A percentile compares a stretch with the other conserved stretches of the same genome.
These are phyloP conservation scores for Litchi chinensis DNA, from an alignment of 345 rosid genomes.

Conservation along the genomic window DNA sequence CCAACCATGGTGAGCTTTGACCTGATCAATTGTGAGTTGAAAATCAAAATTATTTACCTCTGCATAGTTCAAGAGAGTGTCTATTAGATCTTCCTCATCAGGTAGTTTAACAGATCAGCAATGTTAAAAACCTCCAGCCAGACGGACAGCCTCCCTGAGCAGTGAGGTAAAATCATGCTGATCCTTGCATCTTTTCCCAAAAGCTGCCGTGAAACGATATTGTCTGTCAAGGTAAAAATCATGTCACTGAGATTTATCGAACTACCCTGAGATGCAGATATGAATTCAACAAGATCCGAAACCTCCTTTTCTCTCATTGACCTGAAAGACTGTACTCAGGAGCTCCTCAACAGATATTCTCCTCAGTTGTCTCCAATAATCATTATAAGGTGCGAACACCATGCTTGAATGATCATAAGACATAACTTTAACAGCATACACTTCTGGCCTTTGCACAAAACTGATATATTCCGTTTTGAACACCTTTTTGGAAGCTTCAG, in stretches of 20 bases:
- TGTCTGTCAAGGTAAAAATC: slow-evolving; percentile 3
- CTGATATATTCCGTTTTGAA: background rate
- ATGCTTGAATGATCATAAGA: slow-evolving; percentile 13
- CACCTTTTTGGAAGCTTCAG: slow-evolving; percentile 15
- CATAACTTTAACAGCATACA: slow-evolving; percentile 2
- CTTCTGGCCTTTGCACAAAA: slow-evolving; percentile 13
- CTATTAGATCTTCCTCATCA: slow-evolving; percentile 21
- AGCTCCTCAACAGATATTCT: slow-evolving; percentile 6
- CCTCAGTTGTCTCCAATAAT: slow-evolving; percentile 11
- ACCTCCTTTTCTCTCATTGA: slow-evolving; percentile 21
- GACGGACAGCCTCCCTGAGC: background rate
- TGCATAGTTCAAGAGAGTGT: slow-evolving; percentile 26
- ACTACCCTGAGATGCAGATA: background rate
- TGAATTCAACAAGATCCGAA: slow-evolving; percentile 13
- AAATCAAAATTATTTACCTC: slow-evolving; percentile 11
- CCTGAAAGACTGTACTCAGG: slow-evolving; percentile 9
- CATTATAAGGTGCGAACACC: slow-evolving; percentile 16
- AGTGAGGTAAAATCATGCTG: slow-evolving; percentile 8
- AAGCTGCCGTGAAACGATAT: background rate
- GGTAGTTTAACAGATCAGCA: background rate
- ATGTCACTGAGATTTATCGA: slow-evolving; percentile 21
- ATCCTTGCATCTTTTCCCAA: slow-evolving; percentile 9
- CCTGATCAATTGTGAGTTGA: slow-evolving; percentile 14
- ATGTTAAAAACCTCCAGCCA: slow-evolving; percentile 18
- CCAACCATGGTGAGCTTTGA: slow-evolving; percentile 20